Base-by-base conservation (phyloP, 306 rosid species). In the Fragaria vesca region DNA sequence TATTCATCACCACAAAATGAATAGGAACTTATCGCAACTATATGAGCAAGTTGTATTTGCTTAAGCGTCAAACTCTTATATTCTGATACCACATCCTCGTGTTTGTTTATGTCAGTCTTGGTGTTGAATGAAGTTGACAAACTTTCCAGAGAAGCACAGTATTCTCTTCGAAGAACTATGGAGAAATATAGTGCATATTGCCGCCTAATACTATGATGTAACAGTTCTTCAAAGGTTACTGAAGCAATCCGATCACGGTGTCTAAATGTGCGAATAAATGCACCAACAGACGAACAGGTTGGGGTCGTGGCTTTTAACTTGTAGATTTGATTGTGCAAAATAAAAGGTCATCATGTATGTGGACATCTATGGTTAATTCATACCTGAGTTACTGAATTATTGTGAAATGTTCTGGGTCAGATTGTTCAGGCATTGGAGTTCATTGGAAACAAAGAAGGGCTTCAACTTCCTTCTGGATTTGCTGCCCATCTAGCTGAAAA, bases 181-280 rank as follows among this genome's bases (percentile, higher is more conserved):
- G 98, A 95, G 81, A 95, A 95, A 81, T 95, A 92, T 80, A 95
- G 96, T 61, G 77, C 97, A 55, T 91, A 89, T 83, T 95, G 98
- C 87, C 87, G 97, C 85, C 86, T 95, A 42, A 91, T 95, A 79
- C 84, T 95, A 50, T 95, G 97, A 67, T 91, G 98, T 86, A 92
- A 92, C 89, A 95, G 97, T 81, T 95, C 98, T 79, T 95, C 98
- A 28, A 92, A 91, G 85, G 97, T 95, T 52, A 91, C 93, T 51
- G 97, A 95, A 89, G 98, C 98, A 71, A 92, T 95, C 79, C 89
- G 97, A 72, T 95, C 98, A 61, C 90, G 98, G 42, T 95, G 98
- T 88, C 88, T 95, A 34, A 95, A 91, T 82, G 90, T 91, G 74
- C 89, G 93, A 81, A 86, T 95, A 81, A 91, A 93, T 71, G 96